Percentiles rank a stretch among this genome's conserved stretches.
phyloP scores from a whole-genome alignment of 2,329 filamentous ascomycete species.

The Neocatenulostroma microsporum region DNA sequence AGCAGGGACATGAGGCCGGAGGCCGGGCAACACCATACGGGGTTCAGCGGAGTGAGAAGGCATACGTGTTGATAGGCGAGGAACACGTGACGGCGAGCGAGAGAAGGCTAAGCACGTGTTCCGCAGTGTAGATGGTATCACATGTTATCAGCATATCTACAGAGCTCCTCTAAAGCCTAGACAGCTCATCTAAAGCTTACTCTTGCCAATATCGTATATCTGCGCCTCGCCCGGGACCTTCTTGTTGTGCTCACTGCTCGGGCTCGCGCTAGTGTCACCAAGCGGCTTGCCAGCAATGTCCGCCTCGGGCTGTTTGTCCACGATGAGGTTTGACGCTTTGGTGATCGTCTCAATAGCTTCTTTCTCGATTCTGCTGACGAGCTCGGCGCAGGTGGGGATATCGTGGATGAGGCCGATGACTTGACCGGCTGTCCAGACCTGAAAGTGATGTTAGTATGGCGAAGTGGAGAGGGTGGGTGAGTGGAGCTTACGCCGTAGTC shows the following conservation, averaged over 20 bases:
- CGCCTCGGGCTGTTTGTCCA: slow-evolving; percentile 29
- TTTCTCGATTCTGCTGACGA: slow-evolving; percentile 39
- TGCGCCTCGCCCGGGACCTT: slow-evolving; percentile 35
- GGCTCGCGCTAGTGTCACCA: slow-evolving; percentile 14
- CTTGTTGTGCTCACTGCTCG: slow-evolving; percentile 22
- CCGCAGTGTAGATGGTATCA: too few species aligned
- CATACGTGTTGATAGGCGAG: too few species aligned
- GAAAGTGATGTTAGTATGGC: slow-evolving; percentile 5
- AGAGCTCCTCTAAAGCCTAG: too few species aligned
- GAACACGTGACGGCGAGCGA: too few species aligned
- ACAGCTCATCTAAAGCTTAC: slow-evolving; percentile 12
- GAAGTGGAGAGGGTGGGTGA: neutral
- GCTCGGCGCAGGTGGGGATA: slow-evolving; percentile 41
- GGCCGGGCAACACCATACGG: too few species aligned
- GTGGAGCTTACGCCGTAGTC: slow-evolving; percentile 72
- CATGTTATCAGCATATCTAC: too few species aligned
- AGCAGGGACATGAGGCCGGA: too few species aligned
- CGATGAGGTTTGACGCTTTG: slow-evolving; percentile 30
- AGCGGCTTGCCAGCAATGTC: slow-evolving; percentile 25
- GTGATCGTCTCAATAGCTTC: slow-evolving; percentile 24
- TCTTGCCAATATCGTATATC: slow-evolving; percentile 36
- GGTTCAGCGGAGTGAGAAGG: too few species aligned
- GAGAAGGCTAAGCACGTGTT: too few species aligned
- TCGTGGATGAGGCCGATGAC: slow-evolving; percentile 62
- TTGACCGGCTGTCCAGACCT: slow-evolving; percentile 96